These are phyloP conservation scores for Sphaerulina musiva DNA, from an alignment of 2,329 filamentous ascomycete species.

Conservation along the genomic window DNA sequence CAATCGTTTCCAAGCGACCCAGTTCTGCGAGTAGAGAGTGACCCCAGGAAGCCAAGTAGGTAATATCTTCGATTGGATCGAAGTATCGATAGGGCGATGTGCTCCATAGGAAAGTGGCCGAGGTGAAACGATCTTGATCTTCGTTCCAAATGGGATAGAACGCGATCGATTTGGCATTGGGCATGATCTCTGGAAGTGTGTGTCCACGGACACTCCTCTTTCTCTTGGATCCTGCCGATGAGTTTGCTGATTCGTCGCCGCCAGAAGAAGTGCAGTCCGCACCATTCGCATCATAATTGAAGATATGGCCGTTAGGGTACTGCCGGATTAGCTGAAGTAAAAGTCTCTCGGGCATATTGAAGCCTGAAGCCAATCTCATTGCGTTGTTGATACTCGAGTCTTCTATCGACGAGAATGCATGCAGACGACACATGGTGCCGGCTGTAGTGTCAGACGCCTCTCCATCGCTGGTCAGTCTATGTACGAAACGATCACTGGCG, in stretches of 20 bases:
- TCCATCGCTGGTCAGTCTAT: neutral
- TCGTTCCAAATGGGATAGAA: neutral
- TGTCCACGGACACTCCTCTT: neutral
- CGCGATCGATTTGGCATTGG: neutral
- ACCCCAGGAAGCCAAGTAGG: conserved; percentile 35
- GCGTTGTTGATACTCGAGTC: conserved; percentile 7
- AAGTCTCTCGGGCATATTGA: neutral
- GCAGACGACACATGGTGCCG: neutral
- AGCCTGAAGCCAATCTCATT: neutral
- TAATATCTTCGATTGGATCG: conserved; percentile 33
- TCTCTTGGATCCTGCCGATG: neutral
- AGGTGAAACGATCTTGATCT: conserved; percentile 3
- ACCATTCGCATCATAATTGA: conserved; percentile 5
- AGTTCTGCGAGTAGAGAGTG: conserved; percentile 37
- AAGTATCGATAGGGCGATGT: conserved; percentile 30
- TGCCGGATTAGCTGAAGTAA: conserved; percentile 3
- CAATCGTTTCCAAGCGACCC: conserved; percentile 34
- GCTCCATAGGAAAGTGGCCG: conserved; percentile 36
- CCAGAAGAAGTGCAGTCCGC: conserved; percentile 16
- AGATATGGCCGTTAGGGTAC: conserved; percentile 8
- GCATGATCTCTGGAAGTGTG: neutral
- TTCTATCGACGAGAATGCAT: neutral
- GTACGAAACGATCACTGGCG: neutral
- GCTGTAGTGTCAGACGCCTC: neutral
- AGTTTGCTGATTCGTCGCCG: neutral